Conservation (phyloP, 1,284 basidiomycete genomes). For the Sphaerobolus stellatus region DNA sequence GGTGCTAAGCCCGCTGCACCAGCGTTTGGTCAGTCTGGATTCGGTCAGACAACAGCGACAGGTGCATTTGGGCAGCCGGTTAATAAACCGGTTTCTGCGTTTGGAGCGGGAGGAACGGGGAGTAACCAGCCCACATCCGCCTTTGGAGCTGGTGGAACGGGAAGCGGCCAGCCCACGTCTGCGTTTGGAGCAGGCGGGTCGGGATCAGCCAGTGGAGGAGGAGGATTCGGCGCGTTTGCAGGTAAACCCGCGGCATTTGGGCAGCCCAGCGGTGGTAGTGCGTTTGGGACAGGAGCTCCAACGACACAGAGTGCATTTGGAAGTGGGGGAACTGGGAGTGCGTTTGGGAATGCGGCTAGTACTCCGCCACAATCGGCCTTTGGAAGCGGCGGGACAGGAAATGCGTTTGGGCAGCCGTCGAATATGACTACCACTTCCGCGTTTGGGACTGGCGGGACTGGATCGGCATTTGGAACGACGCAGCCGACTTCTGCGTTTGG, state of each 20-base stretch:
- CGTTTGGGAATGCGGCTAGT: constrained; percentile 14
- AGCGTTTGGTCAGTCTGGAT: constrained; percentile 30
- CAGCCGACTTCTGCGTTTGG: constrained; percentile 36
- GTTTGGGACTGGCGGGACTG: no score
- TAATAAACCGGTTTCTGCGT: constrained; percentile 29
- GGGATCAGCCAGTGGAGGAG: no score
- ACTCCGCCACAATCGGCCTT: constrained; percentile 23
- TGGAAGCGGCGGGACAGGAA: constrained; percentile 25
- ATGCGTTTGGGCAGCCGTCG: no score
- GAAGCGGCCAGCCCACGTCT: no score
- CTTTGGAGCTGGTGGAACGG: no score
- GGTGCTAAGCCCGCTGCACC: constrained; percentile 28
- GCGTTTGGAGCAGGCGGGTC: neutral
- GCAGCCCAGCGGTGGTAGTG: constrained; percentile 14
- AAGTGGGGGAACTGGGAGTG: constrained; percentile 10
- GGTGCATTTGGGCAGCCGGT: constrained; percentile 35
- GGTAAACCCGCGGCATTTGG: constrained; percentile 19
- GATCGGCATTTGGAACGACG: no score
- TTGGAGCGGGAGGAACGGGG: constrained; percentile 32
- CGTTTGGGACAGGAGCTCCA: no score
- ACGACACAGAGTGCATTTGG: constrained; percentile 20
- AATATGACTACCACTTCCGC: no score
- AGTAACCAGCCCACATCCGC: constrained; percentile 18
- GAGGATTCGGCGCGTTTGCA: constrained; percentile 6
- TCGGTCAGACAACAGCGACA: constrained; percentile 18